Evolutionary conservation across 345 rosid genomes (phyloP).

Genomic region (Rhizophora mangle): DNA sequence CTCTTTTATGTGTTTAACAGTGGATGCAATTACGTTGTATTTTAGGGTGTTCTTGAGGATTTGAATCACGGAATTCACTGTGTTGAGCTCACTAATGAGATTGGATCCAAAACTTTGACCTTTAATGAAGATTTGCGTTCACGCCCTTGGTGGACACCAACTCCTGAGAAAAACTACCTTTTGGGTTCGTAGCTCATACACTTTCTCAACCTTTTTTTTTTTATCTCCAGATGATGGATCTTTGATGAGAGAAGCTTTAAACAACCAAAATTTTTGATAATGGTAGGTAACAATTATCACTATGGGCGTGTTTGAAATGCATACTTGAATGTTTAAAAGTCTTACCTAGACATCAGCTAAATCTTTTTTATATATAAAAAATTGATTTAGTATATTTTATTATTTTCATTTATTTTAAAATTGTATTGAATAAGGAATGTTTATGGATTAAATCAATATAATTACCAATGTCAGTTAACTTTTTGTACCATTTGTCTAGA

Average conservation of each 20-base stretch:
- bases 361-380: too few species aligned
- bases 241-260: conserved; percentile 8
- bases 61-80: conserved; percentile 61
- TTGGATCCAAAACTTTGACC: conserved; percentile 60
- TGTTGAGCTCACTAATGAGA: conserved; percentile 77
- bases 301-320: too few species aligned
- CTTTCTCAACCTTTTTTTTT: not conserved
- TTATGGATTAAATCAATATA: too few species aligned
- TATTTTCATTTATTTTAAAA: too few species aligned
- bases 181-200: conserved; percentile 48
- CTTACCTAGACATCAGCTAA: too few species aligned
- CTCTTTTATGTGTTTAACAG: conserved; percentile 8
- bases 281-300: not conserved
- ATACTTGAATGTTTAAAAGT: too few species aligned
- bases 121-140: conserved; percentile 86
- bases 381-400: too few species aligned
- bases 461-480: too few species aligned
- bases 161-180: conserved; percentile 70
- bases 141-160: conserved; percentile 98
- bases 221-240: not conserved
- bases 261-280: not conserved
- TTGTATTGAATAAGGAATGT: too few species aligned
- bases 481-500: too few species aligned
- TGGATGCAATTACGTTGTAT: conserved; percentile 13
- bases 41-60: conserved; percentile 68